Base-by-base conservation (phyloP, 225 moss, liverwort and hornwort genomes). In the Physcomitrellopsis africana region DNA sequence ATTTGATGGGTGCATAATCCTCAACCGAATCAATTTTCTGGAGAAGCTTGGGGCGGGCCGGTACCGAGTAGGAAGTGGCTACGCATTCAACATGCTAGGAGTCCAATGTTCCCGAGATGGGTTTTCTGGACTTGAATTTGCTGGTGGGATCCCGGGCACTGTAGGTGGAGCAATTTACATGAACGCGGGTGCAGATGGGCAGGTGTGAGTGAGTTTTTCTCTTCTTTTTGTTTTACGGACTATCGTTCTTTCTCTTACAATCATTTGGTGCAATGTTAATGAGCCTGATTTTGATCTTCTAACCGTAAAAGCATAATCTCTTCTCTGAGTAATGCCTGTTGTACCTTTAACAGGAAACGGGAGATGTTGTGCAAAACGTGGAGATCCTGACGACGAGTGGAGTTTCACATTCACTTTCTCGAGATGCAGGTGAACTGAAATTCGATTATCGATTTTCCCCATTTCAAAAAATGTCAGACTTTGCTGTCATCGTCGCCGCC, bases 361-460 rank as follows among this genome's bases (percentile, higher is more conserved):
- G 90, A 51, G 78, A 89, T 29, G 87, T 91, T 43, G 80, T 97
- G 60, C 69, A 74, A 73, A 85, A 71, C 11, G 97, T 97, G 63
- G 94, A 97, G 78, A 76, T 93, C 61, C 73, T 94, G 62, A 82
- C 81, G 17, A 77, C 77, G 11, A 82, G 81, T 59, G 97, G 90
- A 66, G 81, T 73, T 57, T 79, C 84, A 24, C 57, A 82, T 18
- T 69, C 87, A 14, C 82, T 89, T 64, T 72, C 68, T 37, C 87
- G 80, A 67, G 88, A 88, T 60, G 70, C 73, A 66, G 86, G 80
- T 70, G 85, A 74, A 70, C 37, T 90, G 68, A 74, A 54, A 42
- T 99, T 89, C 69, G 82, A 82, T 41, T 94, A 99, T 74, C 92
- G 94, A 70, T 79, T 67, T 52, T 99, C 97, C 16, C 97, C 94